Evolutionary conservation across 1,284 basidiomycete genomes (phyloP).

Genomic region (Malassezia psittaci): DNA sequence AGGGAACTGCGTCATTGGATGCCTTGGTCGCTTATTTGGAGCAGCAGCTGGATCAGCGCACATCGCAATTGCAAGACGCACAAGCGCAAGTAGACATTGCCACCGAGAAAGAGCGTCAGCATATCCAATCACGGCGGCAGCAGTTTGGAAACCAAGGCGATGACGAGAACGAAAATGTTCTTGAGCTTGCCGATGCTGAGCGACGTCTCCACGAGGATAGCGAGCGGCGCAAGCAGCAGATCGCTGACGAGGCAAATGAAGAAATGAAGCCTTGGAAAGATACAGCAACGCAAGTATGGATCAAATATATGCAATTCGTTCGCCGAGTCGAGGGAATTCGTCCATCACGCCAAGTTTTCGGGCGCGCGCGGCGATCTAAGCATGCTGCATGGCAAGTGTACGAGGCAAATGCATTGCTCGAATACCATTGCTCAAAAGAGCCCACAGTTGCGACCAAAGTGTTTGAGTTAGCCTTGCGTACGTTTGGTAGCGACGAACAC

Average conservation of each 20-base stretch:
- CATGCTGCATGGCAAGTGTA: conserved; percentile 85
- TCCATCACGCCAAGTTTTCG: conserved; percentile 67
- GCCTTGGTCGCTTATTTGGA: conserved; percentile 63
- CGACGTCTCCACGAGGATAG: conserved; percentile 52
- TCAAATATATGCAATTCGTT: conserved; percentile 86
- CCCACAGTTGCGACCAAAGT: conserved; percentile 75
- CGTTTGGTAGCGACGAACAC: conserved; percentile 63
- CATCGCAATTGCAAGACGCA: conserved; percentile 53
- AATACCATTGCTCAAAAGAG: conserved; percentile 87
- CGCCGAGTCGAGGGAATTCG: conserved; percentile 73
- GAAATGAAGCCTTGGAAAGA: conserved; percentile 52
- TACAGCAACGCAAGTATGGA: conserved; percentile 55
- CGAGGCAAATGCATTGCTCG: conserved; percentile 79
- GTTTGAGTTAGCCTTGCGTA: conserved; percentile 84
- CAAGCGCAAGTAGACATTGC: conserved; percentile 49
- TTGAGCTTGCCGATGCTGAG: conserved; percentile 53
- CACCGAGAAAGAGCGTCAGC: conserved; percentile 22
- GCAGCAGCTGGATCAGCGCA: conserved; percentile 62
- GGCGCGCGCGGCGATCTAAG: conserved; percentile 70
- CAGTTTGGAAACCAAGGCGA: conserved; percentile 29
- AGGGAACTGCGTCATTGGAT: conserved; percentile 51
- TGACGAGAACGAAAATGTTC: conserved; percentile 49
- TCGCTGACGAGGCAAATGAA: conserved; percentile 41
- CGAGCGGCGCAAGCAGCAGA: conserved; percentile 46
- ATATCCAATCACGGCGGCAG: conserved; percentile 15